Percentiles rank a stretch among this genome's conserved stretches.
Evolutionary conservation across 768 basidiomycete genomes (phyloP).

Genomic region (Strobilomyces echinocephalus): DNA sequence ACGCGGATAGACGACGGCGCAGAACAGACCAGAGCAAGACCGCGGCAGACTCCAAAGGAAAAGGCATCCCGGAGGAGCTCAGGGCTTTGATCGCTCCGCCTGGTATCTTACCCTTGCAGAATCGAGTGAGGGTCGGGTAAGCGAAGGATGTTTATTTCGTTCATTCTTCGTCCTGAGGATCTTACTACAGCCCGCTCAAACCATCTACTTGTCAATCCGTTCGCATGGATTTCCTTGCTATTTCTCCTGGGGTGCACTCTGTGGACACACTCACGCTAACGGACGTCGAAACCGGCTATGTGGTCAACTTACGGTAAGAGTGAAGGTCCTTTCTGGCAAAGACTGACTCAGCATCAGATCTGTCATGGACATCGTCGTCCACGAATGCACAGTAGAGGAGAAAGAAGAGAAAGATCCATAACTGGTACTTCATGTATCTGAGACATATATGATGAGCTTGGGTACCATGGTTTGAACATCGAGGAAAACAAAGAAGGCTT

Average conservation of each 20-base stretch:
- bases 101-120: slow-evolving; percentile 72
- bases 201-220: slow-evolving; percentile 83
- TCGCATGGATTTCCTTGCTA: slow-evolving; percentile 78
- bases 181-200: slow-evolving; percentile 57
- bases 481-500: slow-evolving; percentile 1
- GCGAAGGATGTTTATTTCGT: slow-evolving; percentile 20
- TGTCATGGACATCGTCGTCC: slow-evolving; percentile 71
- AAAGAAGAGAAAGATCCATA: slow-evolving; percentile 9
- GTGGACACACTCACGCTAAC: slow-evolving; percentile 68
- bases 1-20: slow-evolving; percentile 41
- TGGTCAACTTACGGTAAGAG: slow-evolving; percentile 67
- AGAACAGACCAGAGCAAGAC: slow-evolving; percentile 30
- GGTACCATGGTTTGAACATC: slow-evolving; percentile 1
- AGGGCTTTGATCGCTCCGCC: slow-evolving; percentile 35
- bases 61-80: slow-evolving; percentile 23
- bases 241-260: slow-evolving; percentile 74
- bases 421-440: slow-evolving; percentile 11
- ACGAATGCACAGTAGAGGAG: slow-evolving; percentile 37
- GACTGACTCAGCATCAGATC: slow-evolving; percentile 41
- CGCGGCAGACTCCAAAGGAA: slow-evolving; percentile 17
- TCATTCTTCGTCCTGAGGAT: slow-evolving; percentile 2
- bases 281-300: slow-evolving; percentile 68
- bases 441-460: slow-evolving; percentile 6
- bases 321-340: neutral
- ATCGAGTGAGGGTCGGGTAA: slow-evolving; percentile 75